Base-by-base conservation (phyloP, 352 stramenopile species). In the Phytopythium aichiense region DNA sequence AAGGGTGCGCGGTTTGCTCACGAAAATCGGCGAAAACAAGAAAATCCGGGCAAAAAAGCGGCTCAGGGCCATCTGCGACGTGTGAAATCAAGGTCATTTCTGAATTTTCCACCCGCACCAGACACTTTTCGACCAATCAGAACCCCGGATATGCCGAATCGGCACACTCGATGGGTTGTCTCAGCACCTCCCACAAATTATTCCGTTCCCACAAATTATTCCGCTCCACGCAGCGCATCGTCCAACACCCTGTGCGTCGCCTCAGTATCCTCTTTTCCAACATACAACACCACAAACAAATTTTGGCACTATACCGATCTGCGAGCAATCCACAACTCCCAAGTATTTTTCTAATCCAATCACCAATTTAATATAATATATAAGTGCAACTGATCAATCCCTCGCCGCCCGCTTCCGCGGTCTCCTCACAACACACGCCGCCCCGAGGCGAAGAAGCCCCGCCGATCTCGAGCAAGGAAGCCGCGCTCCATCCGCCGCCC, bases 11-110 rank as follows among this genome's bases (percentile, higher is more conserved):
- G 22, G 22, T 22, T 18, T n/a, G n/a, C 16, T 25, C n/a, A 23
- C 20, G 43, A 50, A 50, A 50, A 50, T 50, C n/a, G n/a, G 23
- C 43, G 12, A 30, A 48, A 48, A 1, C 16, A 23, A 23, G 40
- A 56, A 56, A 56, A 56, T 56, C 50, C 50, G 50, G 50, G 1
- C 50, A 55, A 55, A 55, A 55, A 55, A 55, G 13, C 16, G n/a
- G 4, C 40, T 20, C 49, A 16, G 48, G 49, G 8, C 22, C 49
- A 55, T 37, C 49, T 55, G 49, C 8, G 49, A 55, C 49, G 49
- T 55, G 49, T 55, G 49, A 33, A 55, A 55, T 7, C 22, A 37
- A 7, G 18, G 28, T 13, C 50, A 43, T 43, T 35, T 35, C 28
- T 35, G 28, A 43, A 35, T 56, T 42, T 38, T 55, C 25, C 20